A percentile compares a stretch with the other conserved stretches of the same genome.
Evolutionary conservation across 2,329 filamentous ascomycete species (phyloP).

Genomic region (Falciphora oryzae): DNA sequence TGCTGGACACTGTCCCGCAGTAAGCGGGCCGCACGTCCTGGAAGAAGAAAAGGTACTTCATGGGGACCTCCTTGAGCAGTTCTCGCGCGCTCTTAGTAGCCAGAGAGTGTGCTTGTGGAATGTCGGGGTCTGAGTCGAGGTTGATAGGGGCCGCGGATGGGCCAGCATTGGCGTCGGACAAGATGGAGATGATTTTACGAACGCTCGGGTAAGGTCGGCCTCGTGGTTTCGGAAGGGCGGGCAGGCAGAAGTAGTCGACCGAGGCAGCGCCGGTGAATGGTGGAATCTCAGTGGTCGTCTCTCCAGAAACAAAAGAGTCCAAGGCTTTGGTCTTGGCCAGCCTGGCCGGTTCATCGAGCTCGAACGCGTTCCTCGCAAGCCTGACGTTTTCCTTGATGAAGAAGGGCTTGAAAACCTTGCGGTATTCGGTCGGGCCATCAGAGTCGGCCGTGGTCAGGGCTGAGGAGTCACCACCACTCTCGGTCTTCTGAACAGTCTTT

Average conservation of each 20-base stretch:
- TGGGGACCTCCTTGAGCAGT: constrained; percentile 47
- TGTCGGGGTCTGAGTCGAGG: constrained; percentile 11
- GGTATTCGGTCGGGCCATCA: constrained; percentile 46
- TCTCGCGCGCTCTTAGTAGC: constrained; percentile 27
- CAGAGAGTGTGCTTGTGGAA: neutral
- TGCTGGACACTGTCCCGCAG: constrained; percentile 64
- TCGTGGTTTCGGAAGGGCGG: constrained; percentile 31
- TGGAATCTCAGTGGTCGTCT: constrained; percentile 35
- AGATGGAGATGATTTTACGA: constrained; percentile 50
- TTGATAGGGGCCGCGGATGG: constrained; percentile 24
- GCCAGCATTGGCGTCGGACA: constrained; percentile 26
- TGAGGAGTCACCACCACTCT: neutral
- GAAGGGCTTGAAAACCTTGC: constrained; percentile 74
- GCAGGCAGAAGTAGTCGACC: constrained; percentile 39
- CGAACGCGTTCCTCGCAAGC: constrained; percentile 56
- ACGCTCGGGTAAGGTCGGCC: constrained; percentile 48
- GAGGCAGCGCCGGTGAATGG: constrained; percentile 34
- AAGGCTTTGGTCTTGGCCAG: constrained; percentile 44
- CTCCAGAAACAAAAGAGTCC: constrained; percentile 44
- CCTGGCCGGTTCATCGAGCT: constrained; percentile 52
- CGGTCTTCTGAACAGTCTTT: constrained; percentile 19
- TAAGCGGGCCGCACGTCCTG: constrained; percentile 66
- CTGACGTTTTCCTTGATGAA: constrained; percentile 67
- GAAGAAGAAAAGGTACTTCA: constrained; percentile 58
- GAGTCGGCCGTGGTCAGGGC: constrained; percentile 12